A percentile compares a stretch with the other conserved stretches of the same genome.
Conservation (phyloP, 1,284 basidiomycete species). For the Trichosporon coremiiforme region DNA sequence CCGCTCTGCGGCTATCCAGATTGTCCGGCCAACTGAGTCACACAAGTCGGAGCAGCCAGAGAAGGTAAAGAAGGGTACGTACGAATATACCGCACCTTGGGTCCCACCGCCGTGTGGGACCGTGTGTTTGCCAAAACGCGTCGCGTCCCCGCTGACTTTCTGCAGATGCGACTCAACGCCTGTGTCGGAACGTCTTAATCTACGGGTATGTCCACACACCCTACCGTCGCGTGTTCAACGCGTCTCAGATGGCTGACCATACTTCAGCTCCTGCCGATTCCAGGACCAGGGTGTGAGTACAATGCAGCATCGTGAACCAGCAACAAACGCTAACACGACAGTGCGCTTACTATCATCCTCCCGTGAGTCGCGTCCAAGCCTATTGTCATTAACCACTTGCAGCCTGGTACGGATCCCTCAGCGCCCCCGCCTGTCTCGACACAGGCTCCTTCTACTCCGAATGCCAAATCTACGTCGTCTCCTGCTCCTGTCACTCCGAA, state of each 20-base stretch:
- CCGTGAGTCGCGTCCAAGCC: constrained; percentile 62
- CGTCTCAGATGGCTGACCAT: constrained; percentile 19
- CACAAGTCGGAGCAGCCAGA: constrained; percentile 30
- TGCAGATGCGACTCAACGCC: constrained; percentile 61
- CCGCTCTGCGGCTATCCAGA: constrained; percentile 63
- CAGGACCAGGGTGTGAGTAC: constrained; percentile 70
- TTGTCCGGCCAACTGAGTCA: constrained; percentile 58
- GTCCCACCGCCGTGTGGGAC: background rate
- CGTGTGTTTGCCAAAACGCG: background rate
- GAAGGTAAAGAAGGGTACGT: constrained; percentile 33
- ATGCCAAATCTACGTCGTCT: constrained; percentile 9
- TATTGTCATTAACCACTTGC: background rate
- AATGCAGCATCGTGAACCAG: constrained; percentile 4
- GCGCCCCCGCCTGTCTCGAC: constrained; percentile 20
- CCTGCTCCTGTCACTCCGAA: constrained; percentile 23
- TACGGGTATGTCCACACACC: constrained; percentile 66
- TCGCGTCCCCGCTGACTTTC: constrained; percentile 58
- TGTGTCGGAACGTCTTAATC: constrained; percentile 84
- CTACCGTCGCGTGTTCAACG: background rate
- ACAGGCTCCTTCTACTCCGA: background rate
- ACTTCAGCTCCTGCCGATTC: constrained; percentile 72
- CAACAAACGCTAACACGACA: constrained; percentile 29
- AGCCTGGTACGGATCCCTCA: constrained; percentile 30
- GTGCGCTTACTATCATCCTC: constrained; percentile 78
- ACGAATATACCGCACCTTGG: background rate